Conservation (phyloP, 495 filamentous ascomycete species). For the Annulohypoxylon moriforme region DNA sequence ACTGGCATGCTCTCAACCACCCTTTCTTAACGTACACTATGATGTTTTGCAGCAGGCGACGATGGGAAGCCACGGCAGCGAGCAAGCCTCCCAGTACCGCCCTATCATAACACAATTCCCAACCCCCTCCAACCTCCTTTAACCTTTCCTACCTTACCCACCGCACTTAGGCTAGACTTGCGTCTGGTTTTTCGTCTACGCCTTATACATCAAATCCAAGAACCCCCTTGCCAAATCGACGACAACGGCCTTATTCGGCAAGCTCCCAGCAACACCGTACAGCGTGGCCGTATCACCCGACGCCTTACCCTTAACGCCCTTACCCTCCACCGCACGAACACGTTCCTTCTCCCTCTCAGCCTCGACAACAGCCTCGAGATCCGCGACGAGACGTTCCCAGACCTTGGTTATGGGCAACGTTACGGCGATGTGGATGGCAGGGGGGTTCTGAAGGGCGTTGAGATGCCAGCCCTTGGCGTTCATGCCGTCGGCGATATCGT, state of each 20-base stretch:
- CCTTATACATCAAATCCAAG: slow-evolving; percentile 96
- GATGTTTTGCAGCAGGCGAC: slow-evolving; percentile 3
- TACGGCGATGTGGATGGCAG: slow-evolving; percentile 97
- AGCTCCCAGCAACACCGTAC: slow-evolving; percentile 93
- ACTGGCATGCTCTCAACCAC: background rate
- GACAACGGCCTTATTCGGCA: slow-evolving; percentile 96
- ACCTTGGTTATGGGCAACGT: slow-evolving; percentile 85
- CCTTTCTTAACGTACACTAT: slow-evolving; percentile 33
- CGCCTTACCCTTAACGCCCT: slow-evolving; percentile 70
- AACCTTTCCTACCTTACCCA: background rate
- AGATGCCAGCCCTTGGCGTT: slow-evolving; percentile 89
- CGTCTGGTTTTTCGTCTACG: slow-evolving; percentile 57
- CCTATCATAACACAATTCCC: slow-evolving; percentile 3
- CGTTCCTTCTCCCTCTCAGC: slow-evolving; percentile 76
- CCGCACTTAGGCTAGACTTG: background rate
- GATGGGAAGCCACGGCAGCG: background rate
- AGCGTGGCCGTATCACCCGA: slow-evolving; percentile 84
- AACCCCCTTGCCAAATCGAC: slow-evolving; percentile 91
- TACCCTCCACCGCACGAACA: slow-evolving; percentile 76
- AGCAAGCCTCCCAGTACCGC: background rate
- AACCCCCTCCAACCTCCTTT: background rate
- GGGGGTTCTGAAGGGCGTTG: slow-evolving; percentile 89
- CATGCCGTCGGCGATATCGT: slow-evolving; percentile 90
- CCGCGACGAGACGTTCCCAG: slow-evolving; percentile 80
- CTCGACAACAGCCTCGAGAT: slow-evolving; percentile 82